Conservation (phyloP, 306 rosid genomes). For the Vicia villosa region DNA sequence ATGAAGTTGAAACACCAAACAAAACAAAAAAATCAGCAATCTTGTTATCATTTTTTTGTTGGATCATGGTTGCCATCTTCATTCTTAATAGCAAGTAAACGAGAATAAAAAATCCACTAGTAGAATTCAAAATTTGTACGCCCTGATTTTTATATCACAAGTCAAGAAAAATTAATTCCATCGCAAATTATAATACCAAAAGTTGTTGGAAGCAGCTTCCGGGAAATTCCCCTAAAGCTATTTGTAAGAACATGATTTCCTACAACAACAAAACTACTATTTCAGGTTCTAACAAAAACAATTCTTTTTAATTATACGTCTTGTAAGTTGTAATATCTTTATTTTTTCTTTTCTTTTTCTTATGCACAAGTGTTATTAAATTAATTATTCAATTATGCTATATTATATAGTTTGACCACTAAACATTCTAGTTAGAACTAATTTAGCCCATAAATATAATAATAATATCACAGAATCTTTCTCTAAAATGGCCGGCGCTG, state of each 20-base stretch:
- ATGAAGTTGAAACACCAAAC: no score
- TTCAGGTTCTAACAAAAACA: not conserved
- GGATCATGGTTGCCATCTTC: no score
- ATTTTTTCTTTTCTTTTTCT: no score
- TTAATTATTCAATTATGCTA: not conserved
- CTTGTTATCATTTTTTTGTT: no score
- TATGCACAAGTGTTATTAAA: not conserved
- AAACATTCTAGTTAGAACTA: not conserved
- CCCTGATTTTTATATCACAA: not conserved
- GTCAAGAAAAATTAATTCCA: not conserved
- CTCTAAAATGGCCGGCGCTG: conserved; percentile 32
- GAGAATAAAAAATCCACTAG: not conserved
- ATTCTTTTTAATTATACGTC: not conserved
- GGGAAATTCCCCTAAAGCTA: conserved; percentile 21
- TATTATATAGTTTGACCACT: not conserved
- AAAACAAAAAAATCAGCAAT: no score
- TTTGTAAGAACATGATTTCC: not conserved
- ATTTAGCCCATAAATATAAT: not conserved
- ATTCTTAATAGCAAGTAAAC: not conserved
- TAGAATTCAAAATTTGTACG: conserved; percentile 3
- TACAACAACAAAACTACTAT: not conserved
- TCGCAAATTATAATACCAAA: conserved; percentile 1
- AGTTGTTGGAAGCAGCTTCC: conserved; percentile 36
- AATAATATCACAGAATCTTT: not conserved
- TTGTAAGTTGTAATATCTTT: no score